Base-by-base conservation (phyloP, 1,284 basidiomycete species). In the Apiotrichum mycotoxinovorans region DNA sequence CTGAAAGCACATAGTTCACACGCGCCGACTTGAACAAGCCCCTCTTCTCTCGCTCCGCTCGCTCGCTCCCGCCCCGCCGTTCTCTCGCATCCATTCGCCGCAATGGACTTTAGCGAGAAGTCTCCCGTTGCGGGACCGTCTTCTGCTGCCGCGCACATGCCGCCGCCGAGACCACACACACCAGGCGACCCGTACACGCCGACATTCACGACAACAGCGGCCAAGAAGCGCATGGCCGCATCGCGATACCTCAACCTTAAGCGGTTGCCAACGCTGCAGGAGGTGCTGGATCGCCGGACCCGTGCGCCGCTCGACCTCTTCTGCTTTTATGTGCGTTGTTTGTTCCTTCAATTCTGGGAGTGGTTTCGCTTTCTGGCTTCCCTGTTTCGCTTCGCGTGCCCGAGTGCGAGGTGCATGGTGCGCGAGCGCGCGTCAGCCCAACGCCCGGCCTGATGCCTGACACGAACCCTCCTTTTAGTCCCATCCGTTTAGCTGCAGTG, bases 291-390 rank as follows among this genome's bases (percentile, higher is more conserved):
- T 26, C 81, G 91, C 65, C 83, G 88, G 68, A 98, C 95, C 14
- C 81, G 89, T 60, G 90, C 95, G 0, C 95, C 95, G 12, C 91
- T 98, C 42, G 95, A 98, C 80, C 82, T 98, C 51, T 97, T 95
- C 81, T 96, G 95, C 87, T 96, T 96, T 82, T 98, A 98, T 62
- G 91, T 93, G 71, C 75, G 87, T 85, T 2, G 14, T 18, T 26
- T 12, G 5, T n/a, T 23, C 15, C 44, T n/a, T 23, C 15, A 27
- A 26, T 12, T 17, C 11, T 42, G 23, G 20, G 7, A 7, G 40
- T 7, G 7, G 18, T 20, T 17, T 42, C 20, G n/a, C 4, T n/a
- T 42, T n/a, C n/a, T n/a, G n/a, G n/a, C n/a, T n/a, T n/a, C n/a
- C n/a, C n/a, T n/a, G n/a, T n/a, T n/a, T 23, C 40, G 15, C 9